These are phyloP conservation scores for Colletotrichum sp. DNA, from an alignment of 2,329 filamentous ascomycete genomes.

Conservation along the genomic window DNA sequence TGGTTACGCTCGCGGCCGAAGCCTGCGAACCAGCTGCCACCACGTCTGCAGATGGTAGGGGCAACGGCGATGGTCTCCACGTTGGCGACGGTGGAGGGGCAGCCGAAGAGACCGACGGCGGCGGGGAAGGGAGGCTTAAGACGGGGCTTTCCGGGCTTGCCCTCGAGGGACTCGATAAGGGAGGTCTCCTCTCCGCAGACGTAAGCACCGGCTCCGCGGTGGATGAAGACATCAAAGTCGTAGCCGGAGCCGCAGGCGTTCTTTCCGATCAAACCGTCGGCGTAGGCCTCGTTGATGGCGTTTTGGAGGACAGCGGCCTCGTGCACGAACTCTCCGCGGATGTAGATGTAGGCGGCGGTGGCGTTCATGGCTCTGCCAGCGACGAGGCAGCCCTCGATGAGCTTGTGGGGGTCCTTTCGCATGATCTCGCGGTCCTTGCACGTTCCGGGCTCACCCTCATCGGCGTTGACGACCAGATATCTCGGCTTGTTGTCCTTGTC, in stretches of 20 bases:
- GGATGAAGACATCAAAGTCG: constrained; percentile 96
- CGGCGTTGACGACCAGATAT: constrained; percentile 97
- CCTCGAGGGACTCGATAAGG: constrained; percentile 96
- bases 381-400: constrained; percentile 95
- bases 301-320: constrained; percentile 92
- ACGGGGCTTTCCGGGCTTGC: constrained; percentile 97
- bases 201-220: constrained; percentile 97
- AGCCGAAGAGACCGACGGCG: constrained; percentile 96
- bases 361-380: constrained; percentile 99
- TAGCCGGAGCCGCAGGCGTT: constrained; percentile 97
- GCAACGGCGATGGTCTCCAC: constrained; percentile 97
- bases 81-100: constrained; percentile 96
- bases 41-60: constrained; percentile 93
- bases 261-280: constrained; percentile 93
- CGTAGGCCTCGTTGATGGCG: constrained; percentile 97
- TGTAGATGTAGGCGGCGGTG: constrained; percentile 98
- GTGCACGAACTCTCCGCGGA: constrained; percentile 96
- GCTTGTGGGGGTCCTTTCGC: constrained; percentile 99
- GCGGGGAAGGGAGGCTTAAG: constrained; percentile 99
- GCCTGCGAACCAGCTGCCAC: constrained; percentile 88
- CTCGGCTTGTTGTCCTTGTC: constrained; percentile 96
- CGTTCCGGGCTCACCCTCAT: constrained; percentile 97
- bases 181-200: constrained; percentile 99
- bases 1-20: constrained; percentile 97
- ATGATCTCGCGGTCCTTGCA: constrained; percentile 99